Evolutionary conservation across 805 yeast genomes (phyloP).

Genomic region (Cyberlindnera samutprakarnensis): DNA sequence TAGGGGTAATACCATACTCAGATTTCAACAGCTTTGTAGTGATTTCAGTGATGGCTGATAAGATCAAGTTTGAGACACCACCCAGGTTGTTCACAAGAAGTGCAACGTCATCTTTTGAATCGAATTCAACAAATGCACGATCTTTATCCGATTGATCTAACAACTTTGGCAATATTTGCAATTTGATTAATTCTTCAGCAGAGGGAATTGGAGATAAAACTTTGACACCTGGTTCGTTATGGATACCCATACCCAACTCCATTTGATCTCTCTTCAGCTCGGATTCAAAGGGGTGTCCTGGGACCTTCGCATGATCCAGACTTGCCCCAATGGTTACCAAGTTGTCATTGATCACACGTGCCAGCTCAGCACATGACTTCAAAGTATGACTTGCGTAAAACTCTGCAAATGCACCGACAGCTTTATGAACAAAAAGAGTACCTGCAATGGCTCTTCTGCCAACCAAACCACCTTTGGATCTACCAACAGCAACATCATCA

Average conservation of each 20-base stretch:
- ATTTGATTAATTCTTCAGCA: constrained; percentile 49
- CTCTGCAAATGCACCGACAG: constrained; percentile 68
- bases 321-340: constrained; percentile 87
- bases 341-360: constrained; percentile 51
- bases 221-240: constrained; percentile 85
- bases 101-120: constrained; percentile 55
- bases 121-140: constrained; percentile 72
- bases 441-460: constrained; percentile 96
- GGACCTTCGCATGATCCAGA: constrained; percentile 83
- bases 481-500: constrained; percentile 94
- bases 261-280: constrained; percentile 53
- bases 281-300: constrained; percentile 61
- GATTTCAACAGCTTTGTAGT: constrained; percentile 45
- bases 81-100: constrained; percentile 81
- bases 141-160: constrained; percentile 61
- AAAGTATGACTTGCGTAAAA: constrained; percentile 36
- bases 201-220: constrained; percentile 52
- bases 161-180: constrained; percentile 53
- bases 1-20: constrained; percentile 51
- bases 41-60: constrained; percentile 62
- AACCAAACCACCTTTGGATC: constrained; percentile 80
- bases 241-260: constrained; percentile 94
- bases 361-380: constrained; percentile 47
- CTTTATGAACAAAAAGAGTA: constrained; percentile 78
- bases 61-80: constrained; percentile 76